Conservation (phyloP, 345 rosid genomes). For the Aethionema arabicum region DNA sequence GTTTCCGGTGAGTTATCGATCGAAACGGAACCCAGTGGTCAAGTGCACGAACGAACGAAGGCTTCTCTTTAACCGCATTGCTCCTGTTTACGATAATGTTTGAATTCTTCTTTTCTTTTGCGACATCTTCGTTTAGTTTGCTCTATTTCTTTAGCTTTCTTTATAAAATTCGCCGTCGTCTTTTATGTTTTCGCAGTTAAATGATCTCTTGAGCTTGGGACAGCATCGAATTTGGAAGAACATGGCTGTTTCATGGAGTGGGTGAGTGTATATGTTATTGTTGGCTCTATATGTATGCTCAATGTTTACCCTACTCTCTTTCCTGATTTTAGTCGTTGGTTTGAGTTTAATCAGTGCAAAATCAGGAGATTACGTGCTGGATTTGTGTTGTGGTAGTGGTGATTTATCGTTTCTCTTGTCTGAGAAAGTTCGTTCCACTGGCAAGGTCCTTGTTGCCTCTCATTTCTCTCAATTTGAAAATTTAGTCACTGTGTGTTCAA, state of each 20-base stretch:
- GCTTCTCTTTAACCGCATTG: constrained; percentile 70
- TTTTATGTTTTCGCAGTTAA: constrained; percentile 43
- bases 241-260: constrained; percentile 82
- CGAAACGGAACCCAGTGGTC: constrained; percentile 13
- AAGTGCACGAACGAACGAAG: constrained; percentile 57
- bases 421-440: constrained; percentile 64
- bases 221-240: constrained; percentile 91
- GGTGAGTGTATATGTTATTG: constrained; percentile 34
- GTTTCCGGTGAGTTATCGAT: neutral
- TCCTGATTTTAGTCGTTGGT: neutral
- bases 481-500: neutral
- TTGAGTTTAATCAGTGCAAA: constrained; percentile 50
- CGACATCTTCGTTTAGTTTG: neutral
- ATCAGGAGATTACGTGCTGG: constrained; percentile 62
- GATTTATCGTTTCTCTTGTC: constrained; percentile 81
- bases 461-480: neutral
- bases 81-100: constrained; percentile 82
- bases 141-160: neutral
- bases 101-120: neutral
- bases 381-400: constrained; percentile 95
- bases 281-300: neutral
- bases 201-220: constrained; percentile 78
- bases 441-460: constrained; percentile 47
- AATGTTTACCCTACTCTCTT: neutral
- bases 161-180: neutral